phyloP scores from a whole-genome alignment of 2,329 filamentous ascomycete species.

The Bretziella fagacearum region DNA sequence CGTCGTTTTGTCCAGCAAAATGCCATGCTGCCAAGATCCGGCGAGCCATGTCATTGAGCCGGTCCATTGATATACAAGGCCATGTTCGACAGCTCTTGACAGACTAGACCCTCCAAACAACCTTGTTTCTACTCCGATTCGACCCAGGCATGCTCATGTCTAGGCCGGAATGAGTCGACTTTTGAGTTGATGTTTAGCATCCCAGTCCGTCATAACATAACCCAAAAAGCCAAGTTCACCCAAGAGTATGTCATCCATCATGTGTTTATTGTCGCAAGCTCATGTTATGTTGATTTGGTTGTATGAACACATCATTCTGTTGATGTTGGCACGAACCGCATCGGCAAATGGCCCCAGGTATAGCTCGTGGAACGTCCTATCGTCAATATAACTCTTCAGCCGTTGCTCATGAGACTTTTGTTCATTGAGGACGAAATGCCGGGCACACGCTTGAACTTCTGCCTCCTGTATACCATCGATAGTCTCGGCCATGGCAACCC shows the following conservation, averaged over 20 bases:
- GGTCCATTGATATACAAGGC: constrained; percentile 38
- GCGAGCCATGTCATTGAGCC: constrained; percentile 50
- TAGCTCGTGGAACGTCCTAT: constrained; percentile 50
- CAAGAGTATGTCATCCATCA: constrained; percentile 47
- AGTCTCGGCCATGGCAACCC: constrained; percentile 59
- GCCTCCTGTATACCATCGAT: constrained; percentile 50
- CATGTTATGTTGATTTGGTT: constrained; percentile 55
- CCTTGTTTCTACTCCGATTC: constrained; percentile 34
- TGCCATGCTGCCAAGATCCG: constrained; percentile 49
- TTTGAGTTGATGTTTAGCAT: background rate
- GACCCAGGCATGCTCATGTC: constrained; percentile 73
- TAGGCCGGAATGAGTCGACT: constrained; percentile 44
- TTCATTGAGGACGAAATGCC: constrained; percentile 51
- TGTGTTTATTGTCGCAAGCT: constrained; percentile 45
- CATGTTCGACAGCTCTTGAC: constrained; percentile 36
- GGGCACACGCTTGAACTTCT: constrained; percentile 37
- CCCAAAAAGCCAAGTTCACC: constrained; percentile 39
- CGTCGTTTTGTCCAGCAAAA: constrained; percentile 33
- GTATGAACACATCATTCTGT: constrained; percentile 56
- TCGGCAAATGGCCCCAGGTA: constrained; percentile 54
- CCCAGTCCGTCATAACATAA: constrained; percentile 37
- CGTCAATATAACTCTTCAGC: constrained; percentile 41
- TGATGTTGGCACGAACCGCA: constrained; percentile 47
- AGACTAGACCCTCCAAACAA: constrained; percentile 41
- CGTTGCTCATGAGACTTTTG: constrained; percentile 43